Base-by-base conservation (phyloP, 192 early-diverging fungal species). In the Podochytrium sp. region DNA sequence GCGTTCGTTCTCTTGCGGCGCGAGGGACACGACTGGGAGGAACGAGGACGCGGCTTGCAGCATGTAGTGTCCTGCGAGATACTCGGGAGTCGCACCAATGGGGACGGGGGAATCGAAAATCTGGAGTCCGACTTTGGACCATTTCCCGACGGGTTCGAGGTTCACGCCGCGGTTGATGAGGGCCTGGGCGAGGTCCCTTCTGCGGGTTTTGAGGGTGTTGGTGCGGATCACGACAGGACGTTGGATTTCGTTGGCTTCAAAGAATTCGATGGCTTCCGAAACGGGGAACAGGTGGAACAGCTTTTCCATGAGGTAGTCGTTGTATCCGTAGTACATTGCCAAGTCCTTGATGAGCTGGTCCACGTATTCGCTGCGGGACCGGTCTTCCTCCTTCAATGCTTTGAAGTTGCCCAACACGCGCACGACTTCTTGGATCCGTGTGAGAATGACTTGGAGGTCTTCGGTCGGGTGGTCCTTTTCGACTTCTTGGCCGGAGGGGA, bases 51-150 rank as follows among this genome's bases (percentile, higher is more conserved):
- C 96, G 0, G 98, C 92, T 78, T 99, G 98, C 49, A 99, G 89
- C 93, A 99, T 99, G 71, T 99, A 99, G 75, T 99, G 95, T 14
- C 98, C 98, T 29, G 98, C 95, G 70, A 99, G 90, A 75, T 99
- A 99, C 79, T 99, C 98, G 40, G 98, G 98, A 0, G 98, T 98
- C 2, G 98, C 98, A 79, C 95, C 94, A 53, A 99, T 89, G 32
- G 98, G 96, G 3, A 98, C 96, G 3, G 91, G 89, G 32, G 94
- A 94, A 75, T 98, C 96, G 72, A 97, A 99, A 25, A 99, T 89
- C 64, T 95, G 94, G 63, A 99, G 83, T 32, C 98, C 98, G 37
- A 97, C 95, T 75, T 99, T 99, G 64, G 90, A 92, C 98, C 98
- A 99, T 76, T 97, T 97, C 61, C 97, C 97, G 62, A 99, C 91